These are phyloP conservation scores for Dentipellis fragilis DNA, from an alignment of 768 basidiomycete species.

Conservation along the genomic window DNA sequence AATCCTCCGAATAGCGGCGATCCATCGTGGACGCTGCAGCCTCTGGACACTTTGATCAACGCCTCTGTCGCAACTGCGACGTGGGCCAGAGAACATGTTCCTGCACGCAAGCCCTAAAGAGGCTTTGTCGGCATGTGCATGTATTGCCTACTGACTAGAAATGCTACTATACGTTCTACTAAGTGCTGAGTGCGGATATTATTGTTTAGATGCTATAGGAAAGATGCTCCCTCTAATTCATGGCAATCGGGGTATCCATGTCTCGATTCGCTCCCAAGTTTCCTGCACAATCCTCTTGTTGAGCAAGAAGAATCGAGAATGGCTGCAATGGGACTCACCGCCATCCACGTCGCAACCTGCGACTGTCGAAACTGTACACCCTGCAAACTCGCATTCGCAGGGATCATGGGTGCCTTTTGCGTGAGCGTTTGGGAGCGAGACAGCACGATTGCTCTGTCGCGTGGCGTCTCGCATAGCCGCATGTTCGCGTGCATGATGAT, in stretches of 20 bases:
- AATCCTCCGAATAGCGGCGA: conserved; percentile 17
- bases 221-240: background rate
- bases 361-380: background rate
- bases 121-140: background rate
- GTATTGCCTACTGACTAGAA: background rate
- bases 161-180: background rate
- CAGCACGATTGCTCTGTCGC: background rate
- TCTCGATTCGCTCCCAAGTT: background rate
- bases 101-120: conserved; percentile 13
- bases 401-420: background rate
- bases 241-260: background rate
- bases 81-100: conserved; percentile 60
- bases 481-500: background rate
- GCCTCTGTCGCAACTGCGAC: conserved; percentile 49
- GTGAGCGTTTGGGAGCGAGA: background rate
- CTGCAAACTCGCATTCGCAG: background rate
- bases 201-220: background rate
- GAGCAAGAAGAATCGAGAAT: background rate
- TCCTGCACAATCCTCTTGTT: background rate
- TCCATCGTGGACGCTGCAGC: conserved; percentile 42
- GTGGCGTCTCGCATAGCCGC: background rate
- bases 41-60: conserved; percentile 65
- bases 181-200: background rate
- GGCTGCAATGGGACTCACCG: background rate
- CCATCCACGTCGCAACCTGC: background rate